Conservation (phyloP, 2,329 filamentous ascomycete genomes). For the Cytospora piceae region DNA sequence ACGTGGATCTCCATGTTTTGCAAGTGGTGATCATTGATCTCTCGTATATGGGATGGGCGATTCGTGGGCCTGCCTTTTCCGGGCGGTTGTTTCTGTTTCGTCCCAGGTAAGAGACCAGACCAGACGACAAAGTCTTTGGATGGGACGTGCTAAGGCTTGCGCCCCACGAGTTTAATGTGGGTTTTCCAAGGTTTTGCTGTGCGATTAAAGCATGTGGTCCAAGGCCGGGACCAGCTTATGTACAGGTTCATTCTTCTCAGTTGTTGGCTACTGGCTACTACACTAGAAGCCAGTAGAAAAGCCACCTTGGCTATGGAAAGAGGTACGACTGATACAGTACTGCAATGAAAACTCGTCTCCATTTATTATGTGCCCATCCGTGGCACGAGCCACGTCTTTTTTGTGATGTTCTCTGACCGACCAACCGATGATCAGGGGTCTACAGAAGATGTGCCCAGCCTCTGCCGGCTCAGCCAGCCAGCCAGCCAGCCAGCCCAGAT, state of each 20-base stretch:
- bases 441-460: background rate
- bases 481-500: background rate
- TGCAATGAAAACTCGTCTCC: conserved; percentile 19
- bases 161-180: background rate
- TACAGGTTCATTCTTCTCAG: no score
- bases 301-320: background rate
- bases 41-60: conserved; percentile 14
- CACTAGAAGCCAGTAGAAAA: no score
- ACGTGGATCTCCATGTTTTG: conserved; percentile 25
- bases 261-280: no score
- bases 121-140: background rate
- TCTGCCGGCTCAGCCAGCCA: no score
- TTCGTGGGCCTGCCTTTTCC: conserved; percentile 18
- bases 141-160: background rate
- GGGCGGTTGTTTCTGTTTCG: conserved; percentile 17
- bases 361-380: conserved; percentile 15
- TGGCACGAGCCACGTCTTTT: conserved; percentile 6
- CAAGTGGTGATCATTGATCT: background rate
- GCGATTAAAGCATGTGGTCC: background rate
- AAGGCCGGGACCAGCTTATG: background rate
- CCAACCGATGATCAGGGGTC: conserved; percentile 11
- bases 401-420: conserved; percentile 6
- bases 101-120: conserved; percentile 4
- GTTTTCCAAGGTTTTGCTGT: no score
- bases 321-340: background rate